Base-by-base conservation (phyloP, 2,329 filamentous ascomycete species). In the Drechslerella coelobrocha region DNA sequence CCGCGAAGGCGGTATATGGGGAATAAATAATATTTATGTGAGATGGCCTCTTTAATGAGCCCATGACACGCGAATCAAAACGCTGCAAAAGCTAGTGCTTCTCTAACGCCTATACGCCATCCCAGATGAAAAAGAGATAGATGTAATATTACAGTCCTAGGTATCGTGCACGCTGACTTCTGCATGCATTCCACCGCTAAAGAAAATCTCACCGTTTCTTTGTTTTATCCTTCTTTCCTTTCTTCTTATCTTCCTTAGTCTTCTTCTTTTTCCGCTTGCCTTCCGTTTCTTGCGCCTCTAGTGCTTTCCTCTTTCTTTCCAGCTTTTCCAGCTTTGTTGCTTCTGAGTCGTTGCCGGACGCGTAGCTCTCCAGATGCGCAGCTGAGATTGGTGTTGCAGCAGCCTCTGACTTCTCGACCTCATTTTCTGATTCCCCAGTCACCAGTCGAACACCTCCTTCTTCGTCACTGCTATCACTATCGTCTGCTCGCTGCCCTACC, bases 61-160 rank as follows among this genome's bases (percentile, higher is more conserved):
- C n/a, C 27, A 52, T 69, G 73, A 24, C 37, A 31, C 55, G 50
- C 48, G 78, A 79, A 61, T 79, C 78, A 27, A 61, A 48, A 53
- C 75, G 76, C 61, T 77, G 78, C n/a, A n/a, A n/a, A n/a, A n/a
- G n/a, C n/a, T n/a, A n/a, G 63, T 71, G 75, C 68, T 77, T 78
- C 43, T 76, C 62, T 0, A 76, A 72, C 2, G 76, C 75, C 34
- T 74, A 41, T 76, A 68, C 2, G 76, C 74, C 7, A 73, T 73
- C 8, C 73, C 72, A 19, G 79, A 79, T 26, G 79, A 78, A 0
- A 78, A 37, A 56, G 1, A 37, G 31, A 26, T 19, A 26, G 1
- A n/a, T n/a, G n/a, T n/a, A n/a, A n/a, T n/a, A n/a, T n/a, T n/a
- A n/a, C n/a, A n/a, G n/a, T n/a, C n/a, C n/a, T n/a, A n/a, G n/a